These are phyloP conservation scores for Pluteus cervinus DNA, from an alignment of 768 basidiomycete species.

Conservation along the genomic window DNA sequence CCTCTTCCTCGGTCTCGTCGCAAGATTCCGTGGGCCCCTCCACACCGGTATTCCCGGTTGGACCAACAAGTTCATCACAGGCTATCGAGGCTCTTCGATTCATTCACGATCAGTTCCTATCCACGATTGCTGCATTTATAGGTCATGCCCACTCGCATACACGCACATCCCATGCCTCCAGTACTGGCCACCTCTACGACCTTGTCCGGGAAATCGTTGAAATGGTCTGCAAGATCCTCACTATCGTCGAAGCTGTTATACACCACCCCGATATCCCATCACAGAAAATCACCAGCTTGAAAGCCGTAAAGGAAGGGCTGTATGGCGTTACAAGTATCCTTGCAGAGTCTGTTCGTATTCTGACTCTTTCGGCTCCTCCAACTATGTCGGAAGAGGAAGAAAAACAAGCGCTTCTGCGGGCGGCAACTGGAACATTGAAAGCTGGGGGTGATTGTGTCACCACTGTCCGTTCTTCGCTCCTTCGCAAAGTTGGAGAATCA, in stretches of 20 bases:
- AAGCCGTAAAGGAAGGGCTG: slow-evolving; percentile 68
- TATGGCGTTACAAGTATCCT: slow-evolving; percentile 83
- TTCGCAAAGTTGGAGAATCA: slow-evolving; percentile 52
- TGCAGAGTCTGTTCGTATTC: slow-evolving; percentile 78
- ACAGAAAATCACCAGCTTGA: slow-evolving; percentile 60
- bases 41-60: slow-evolving; percentile 60
- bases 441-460: slow-evolving; percentile 86
- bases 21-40: slow-evolving; percentile 43
- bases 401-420: slow-evolving; percentile 67
- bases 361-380: slow-evolving; percentile 48
- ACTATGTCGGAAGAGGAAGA: slow-evolving; percentile 74
- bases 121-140: slow-evolving; percentile 95
- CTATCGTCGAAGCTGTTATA: slow-evolving; percentile 86
- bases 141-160: slow-evolving; percentile 95
- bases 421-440: slow-evolving; percentile 85
- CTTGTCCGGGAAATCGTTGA: slow-evolving; percentile 93
- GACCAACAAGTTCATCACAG: slow-evolving; percentile 62
- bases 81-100: slow-evolving; percentile 72
- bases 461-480: too few species aligned
- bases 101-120: slow-evolving; percentile 87
- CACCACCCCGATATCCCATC: slow-evolving; percentile 65
- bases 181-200: slow-evolving; percentile 90
- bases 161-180: slow-evolving; percentile 84
- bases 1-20: slow-evolving; percentile 65
- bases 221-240: slow-evolving; percentile 85